phyloP scores from a whole-genome alignment of 495 filamentous ascomycete species.

The Achaetomiella virescens region DNA sequence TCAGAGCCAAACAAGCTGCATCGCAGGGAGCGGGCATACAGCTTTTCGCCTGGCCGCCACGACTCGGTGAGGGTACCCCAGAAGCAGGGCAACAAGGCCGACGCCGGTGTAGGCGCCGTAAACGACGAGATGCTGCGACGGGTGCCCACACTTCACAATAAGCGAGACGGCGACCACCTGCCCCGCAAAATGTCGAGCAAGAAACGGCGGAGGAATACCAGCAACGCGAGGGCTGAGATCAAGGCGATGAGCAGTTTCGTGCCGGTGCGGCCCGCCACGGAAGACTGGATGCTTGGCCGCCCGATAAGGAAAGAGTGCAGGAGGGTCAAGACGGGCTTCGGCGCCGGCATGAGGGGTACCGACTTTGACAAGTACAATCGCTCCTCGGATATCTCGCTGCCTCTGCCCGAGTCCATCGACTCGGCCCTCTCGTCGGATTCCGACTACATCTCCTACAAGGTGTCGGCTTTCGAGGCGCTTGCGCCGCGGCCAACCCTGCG shows the following conservation, averaged over 20 bases:
- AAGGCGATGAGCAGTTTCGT: slow-evolving; percentile 71
- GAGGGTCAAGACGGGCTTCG: slow-evolving; percentile 49
- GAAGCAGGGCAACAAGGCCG: slow-evolving; percentile 22
- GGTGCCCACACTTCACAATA: slow-evolving; percentile 64
- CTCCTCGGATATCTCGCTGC: slow-evolving; percentile 68
- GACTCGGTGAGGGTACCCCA: slow-evolving; percentile 39
- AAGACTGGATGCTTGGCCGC: slow-evolving; percentile 41
- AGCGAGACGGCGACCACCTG: slow-evolving; percentile 48
- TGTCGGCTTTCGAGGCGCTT: slow-evolving; percentile 66
- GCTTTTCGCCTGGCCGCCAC: slow-evolving; percentile 47
- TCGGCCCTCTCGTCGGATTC: slow-evolving; percentile 67
- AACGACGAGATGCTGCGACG: slow-evolving; percentile 43
- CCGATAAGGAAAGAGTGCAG: slow-evolving; percentile 59
- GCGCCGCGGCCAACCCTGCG: slow-evolving; percentile 74
- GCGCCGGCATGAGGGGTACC: slow-evolving; percentile 19
- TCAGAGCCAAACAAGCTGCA: slow-evolving; percentile 43
- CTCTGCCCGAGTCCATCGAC: slow-evolving; percentile 61
- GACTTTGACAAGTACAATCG: slow-evolving; percentile 56
- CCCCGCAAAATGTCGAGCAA: slow-evolving; percentile 71
- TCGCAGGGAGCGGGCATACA: slow-evolving; percentile 43
- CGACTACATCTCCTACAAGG: slow-evolving; percentile 65
- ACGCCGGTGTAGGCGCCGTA: slow-evolving; percentile 13
- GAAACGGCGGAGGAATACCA: slow-evolving; percentile 61
- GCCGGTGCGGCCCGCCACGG: slow-evolving; percentile 53
- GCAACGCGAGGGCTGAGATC: slow-evolving; percentile 76